A percentile compares a stretch with the other conserved stretches of the same genome.
phyloP scores from a whole-genome alignment of 305 asterid species.

The Fraxinus albicans region DNA sequence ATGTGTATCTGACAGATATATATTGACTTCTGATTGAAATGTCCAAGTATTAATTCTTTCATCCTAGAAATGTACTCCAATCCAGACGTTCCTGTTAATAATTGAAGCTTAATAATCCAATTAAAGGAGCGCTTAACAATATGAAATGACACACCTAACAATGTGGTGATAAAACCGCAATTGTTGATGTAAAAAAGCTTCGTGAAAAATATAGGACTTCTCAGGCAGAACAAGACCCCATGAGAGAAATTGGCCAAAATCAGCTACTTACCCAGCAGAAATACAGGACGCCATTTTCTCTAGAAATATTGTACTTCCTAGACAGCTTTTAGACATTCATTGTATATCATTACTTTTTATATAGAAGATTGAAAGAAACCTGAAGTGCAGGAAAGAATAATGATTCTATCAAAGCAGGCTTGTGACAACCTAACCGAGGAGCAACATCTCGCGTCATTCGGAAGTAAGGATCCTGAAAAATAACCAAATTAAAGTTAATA shows the following conservation, averaged over 20 bases:
- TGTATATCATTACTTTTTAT: not conserved
- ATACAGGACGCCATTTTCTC: not conserved
- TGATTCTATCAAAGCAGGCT: conserved; percentile 93
- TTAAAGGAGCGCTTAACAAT: not conserved
- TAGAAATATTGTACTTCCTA: not conserved
- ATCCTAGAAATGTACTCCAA: not conserved
- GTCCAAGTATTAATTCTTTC: not conserved
- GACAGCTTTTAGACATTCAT: not conserved
- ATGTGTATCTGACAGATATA: not conserved
- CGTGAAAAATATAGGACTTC: not conserved
- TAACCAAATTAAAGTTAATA: not conserved
- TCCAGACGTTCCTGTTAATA: not conserved
- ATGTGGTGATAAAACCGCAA: not conserved
- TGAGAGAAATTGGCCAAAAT: not conserved
- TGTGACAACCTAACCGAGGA: conserved; percentile 84
- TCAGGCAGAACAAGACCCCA: not conserved
- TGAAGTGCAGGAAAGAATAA: conserved; percentile 96
- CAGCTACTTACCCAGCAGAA: not conserved
- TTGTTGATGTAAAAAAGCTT: not conserved
- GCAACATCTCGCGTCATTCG: conserved; percentile 99
- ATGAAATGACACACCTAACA: not conserved
- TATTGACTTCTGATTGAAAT: not conserved
- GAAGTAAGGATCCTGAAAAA: conserved; percentile 90
- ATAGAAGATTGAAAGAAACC: conserved; percentile 39
- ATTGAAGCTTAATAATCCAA: not conserved